Conservation (phyloP, 768 basidiomycete genomes). For the Piloderma croceum region DNA sequence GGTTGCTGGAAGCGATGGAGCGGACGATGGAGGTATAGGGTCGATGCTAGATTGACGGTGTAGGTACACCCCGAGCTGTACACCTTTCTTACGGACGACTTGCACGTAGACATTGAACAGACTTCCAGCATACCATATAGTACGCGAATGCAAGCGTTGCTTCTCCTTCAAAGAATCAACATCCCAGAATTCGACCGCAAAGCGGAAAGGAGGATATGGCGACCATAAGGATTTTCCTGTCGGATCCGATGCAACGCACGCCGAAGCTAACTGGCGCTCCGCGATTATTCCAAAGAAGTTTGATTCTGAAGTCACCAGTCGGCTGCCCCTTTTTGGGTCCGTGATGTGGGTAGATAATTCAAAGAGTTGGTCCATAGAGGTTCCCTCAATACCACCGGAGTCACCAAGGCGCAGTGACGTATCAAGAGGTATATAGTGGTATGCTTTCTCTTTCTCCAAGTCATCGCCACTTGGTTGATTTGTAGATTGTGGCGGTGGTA, state of each 20-base stretch:
- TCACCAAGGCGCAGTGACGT: conserved; percentile 75
- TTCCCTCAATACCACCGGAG: conserved; percentile 43
- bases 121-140: conserved; percentile 86
- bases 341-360: conserved; percentile 24
- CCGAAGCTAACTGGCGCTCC: conserved; percentile 35
- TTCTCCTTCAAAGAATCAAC: conserved; percentile 80
- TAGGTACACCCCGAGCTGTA: conserved; percentile 75
- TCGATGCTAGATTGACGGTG: conserved; percentile 82
- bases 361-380: conserved; percentile 71
- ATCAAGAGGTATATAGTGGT: conserved; percentile 63
- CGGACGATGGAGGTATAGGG: conserved; percentile 67
- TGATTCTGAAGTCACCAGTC: neutral
- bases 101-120: conserved; percentile 89
- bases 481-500: too few relatives aligned
- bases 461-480: conserved; percentile 16
- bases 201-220: conserved; percentile 74
- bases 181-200: conserved; percentile 89
- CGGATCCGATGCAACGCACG: conserved; percentile 38
- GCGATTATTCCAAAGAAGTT: conserved; percentile 58
- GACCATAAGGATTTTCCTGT: conserved; percentile 65
- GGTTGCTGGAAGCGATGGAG: conserved; percentile 28
- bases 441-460: too few relatives aligned
- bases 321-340: conserved; percentile 5
- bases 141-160: conserved; percentile 74
- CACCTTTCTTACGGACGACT: conserved; percentile 72